phyloP scores from a whole-genome alignment of 2,329 filamentous ascomycete species.

The Aspergillus sp. region DNA sequence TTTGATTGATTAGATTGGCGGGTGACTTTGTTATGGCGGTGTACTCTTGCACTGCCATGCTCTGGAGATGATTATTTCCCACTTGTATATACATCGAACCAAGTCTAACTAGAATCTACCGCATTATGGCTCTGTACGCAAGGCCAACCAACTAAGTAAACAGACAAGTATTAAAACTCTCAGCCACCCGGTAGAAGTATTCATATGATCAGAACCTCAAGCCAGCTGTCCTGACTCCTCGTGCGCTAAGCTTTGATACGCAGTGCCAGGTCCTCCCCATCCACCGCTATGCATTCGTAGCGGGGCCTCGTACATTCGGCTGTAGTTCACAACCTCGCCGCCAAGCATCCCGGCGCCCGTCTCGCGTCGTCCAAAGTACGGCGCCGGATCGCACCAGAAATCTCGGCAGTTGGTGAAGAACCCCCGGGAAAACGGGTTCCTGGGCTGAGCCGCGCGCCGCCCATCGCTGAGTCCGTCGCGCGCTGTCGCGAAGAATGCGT shows the following conservation, averaged over 20 bases:
- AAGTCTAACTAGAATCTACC: too few relatives aligned
- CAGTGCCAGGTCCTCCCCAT: slow-evolving; percentile 38
- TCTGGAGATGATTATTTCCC: too few relatives aligned
- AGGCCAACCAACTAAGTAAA: too few relatives aligned
- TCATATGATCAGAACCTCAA: too few relatives aligned
- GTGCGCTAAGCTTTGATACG: slow-evolving; percentile 49
- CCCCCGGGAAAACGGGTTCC: slow-evolving; percentile 79
- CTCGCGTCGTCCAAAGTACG: slow-evolving; percentile 65
- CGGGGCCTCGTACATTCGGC: slow-evolving; percentile 79
- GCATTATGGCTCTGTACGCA: background rate
- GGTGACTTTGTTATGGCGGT: too few relatives aligned
- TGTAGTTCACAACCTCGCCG: slow-evolving; percentile 76
- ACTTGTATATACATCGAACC: too few relatives aligned
- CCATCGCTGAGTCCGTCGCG: slow-evolving; percentile 56
- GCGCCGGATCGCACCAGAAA: slow-evolving; percentile 88
- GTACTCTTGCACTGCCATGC: too few relatives aligned
- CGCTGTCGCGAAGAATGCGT: slow-evolving; percentile 88
- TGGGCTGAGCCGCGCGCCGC: slow-evolving; percentile 41
- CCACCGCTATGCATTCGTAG: slow-evolving; percentile 48
- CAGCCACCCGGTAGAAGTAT: too few relatives aligned
- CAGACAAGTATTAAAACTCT: too few relatives aligned
- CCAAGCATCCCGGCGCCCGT: slow-evolving; percentile 67
- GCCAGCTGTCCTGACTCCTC: slow-evolving; percentile 29
- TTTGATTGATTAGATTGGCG: slow-evolving; percentile 2
- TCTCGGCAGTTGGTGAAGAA: slow-evolving; percentile 84